These are phyloP conservation scores for Mucor lusitanicus DNA, from an alignment of 371 early-diverging fungal genomes.

Conservation along the genomic window DNA sequence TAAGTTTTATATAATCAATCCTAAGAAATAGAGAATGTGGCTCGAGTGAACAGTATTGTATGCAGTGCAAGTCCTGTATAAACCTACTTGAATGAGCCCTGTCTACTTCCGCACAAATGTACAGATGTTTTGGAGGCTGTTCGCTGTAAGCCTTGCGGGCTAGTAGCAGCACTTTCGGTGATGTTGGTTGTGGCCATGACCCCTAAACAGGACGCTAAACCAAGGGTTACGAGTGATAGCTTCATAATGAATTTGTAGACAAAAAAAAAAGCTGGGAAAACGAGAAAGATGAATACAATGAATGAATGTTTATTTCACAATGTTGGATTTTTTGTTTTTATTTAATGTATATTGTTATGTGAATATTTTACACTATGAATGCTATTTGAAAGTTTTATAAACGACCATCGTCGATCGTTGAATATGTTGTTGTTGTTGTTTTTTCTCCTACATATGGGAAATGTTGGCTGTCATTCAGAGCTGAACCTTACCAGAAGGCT, in stretches of 20 bases:
- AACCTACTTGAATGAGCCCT: conserved; percentile 5
- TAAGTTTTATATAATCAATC: not conserved
- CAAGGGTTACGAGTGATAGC: not conserved
- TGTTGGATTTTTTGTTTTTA: not conserved
- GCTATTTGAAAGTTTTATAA: not conserved
- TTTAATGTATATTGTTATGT: not conserved
- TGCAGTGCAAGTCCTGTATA: not conserved
- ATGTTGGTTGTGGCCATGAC: not conserved
- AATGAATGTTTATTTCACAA: not conserved
- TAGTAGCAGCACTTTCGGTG: not conserved
- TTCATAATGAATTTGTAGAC: not conserved
- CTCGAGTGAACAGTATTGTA: not conserved
- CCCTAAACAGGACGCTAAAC: not conserved
- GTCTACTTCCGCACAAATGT: not conserved
- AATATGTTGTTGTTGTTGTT: not conserved
- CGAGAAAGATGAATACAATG: not conserved
- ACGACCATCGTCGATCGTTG: not conserved
- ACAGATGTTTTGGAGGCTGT: not conserved
- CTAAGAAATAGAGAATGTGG: not conserved
- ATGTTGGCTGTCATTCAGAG: not conserved
- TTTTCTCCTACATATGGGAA: not conserved
- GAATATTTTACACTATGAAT: not conserved
- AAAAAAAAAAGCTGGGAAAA: not conserved
- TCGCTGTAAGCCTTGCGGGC: not conserved
- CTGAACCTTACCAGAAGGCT: not conserved